A percentile compares a stretch with the other conserved stretches of the same genome.
Evolutionary conservation across 2,329 filamentous ascomycete genomes (phyloP).

Genomic region (Biscogniauxia marginata): DNA sequence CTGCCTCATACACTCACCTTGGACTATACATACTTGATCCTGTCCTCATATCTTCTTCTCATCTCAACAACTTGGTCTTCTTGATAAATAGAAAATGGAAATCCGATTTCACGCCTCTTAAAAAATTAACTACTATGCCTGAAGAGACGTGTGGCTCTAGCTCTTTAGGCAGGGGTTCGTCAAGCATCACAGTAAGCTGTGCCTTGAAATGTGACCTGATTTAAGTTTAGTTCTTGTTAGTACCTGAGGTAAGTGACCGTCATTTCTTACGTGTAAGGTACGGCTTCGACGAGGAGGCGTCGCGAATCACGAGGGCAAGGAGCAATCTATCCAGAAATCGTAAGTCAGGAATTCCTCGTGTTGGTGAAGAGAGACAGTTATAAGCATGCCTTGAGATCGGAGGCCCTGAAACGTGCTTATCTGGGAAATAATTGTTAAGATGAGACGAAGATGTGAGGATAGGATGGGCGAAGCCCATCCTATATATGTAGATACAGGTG

Average conservation of each 20-base stretch:
- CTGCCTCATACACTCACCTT: slow-evolving; percentile 42
- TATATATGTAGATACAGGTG: too few relatives aligned
- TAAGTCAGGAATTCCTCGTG: too few relatives aligned
- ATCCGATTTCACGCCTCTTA: slow-evolving; percentile 63
- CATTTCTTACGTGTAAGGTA: slow-evolving; percentile 58
- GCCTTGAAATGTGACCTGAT: slow-evolving; percentile 83
- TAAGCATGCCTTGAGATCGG: too few relatives aligned
- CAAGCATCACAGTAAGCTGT: slow-evolving; percentile 82
- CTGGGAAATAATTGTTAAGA: too few relatives aligned
- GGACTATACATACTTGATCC: too few relatives aligned
- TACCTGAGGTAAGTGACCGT: neutral
- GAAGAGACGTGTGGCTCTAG: slow-evolving; percentile 59
- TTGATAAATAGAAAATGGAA: slow-evolving; percentile 58
- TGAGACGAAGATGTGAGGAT: too few relatives aligned
- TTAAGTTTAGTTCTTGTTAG: neutral
- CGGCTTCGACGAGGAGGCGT: slow-evolving; percentile 92
- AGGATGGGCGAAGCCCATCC: too few relatives aligned
- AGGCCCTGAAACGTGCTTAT: too few relatives aligned
- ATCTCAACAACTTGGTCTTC: slow-evolving; percentile 43
- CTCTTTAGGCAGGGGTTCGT: slow-evolving; percentile 52
- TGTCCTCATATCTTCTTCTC: too few relatives aligned
- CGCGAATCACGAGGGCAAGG: slow-evolving; percentile 74
- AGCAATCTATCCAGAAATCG: too few relatives aligned
- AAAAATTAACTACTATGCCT: slow-evolving; percentile 78
- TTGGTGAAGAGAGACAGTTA: too few relatives aligned